Evolutionary conservation across 345 rosid genomes (phyloP).

Genomic region (Pelargonium nanum): DNA sequence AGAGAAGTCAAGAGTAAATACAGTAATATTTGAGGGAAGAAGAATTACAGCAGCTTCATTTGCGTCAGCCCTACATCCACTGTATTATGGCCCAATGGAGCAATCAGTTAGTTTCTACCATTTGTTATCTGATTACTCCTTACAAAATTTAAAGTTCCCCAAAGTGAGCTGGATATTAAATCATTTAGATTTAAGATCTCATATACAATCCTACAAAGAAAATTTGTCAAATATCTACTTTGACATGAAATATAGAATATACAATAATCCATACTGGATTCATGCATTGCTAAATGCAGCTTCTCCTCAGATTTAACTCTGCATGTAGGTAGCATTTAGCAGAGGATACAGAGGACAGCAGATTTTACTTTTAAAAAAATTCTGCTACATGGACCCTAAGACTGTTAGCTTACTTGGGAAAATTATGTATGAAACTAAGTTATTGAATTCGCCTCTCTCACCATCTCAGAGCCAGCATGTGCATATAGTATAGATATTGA

Average conservation of each 20-base stretch:
- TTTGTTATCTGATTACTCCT: neutral
- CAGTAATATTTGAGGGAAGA: conserved; percentile 87
- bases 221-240: neutral
- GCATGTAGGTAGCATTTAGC: too few species aligned
- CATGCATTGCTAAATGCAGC: neutral
- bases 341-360: neutral
- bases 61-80: conserved; percentile 98
- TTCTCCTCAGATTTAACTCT: too few species aligned
- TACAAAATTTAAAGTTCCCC: neutral
- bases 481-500: neutral
- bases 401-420: neutral
- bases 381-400: neutral
- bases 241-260: neutral
- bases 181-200: neutral
- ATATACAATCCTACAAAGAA: neutral
- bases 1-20: conserved; percentile 93
- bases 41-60: conserved; percentile 93
- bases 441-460: neutral
- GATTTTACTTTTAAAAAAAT: neutral
- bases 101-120: conserved; percentile 16
- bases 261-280: neutral
- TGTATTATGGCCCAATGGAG: conserved; percentile 25
- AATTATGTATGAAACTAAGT: neutral
- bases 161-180: neutral
- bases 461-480: neutral